Base-by-base conservation (phyloP, 2,329 filamentous ascomycete genomes). In the Neoarthrinium moseri region DNA sequence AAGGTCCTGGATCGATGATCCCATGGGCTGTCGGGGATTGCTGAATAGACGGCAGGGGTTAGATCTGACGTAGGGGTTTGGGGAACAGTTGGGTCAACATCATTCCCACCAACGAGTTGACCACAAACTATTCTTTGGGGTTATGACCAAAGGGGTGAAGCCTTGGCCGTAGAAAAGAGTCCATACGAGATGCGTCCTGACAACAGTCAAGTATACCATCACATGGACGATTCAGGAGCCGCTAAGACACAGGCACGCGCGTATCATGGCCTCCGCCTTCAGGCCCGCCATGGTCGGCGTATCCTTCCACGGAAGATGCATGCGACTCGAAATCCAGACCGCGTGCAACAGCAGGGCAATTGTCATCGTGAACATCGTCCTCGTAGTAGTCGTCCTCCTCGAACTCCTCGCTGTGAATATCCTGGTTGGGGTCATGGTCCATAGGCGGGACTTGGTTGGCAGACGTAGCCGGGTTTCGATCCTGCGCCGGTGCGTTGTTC, bases 351-450 rank as follows among this genome's bases (percentile, higher is more conserved):
- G 56, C 47, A 13, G 56, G 51, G 37, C 60, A 52, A 13, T 58
- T 51, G 15, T 61, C 58, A 11, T 65, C 61, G 30, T 44, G 45
- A 24, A 57, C 53, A 4, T 63, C 62, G 12, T 69, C 67, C 23
- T 64, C 65, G 42, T 67, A 67, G n/a, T 63, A 63, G 21, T 66
- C 66, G 21, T 72, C 71, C 6, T 58, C 59, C 23, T 71, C 67
- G 8, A 64, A 67, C 3, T 64, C 67, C 24, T 70, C 67, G 41
- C 64, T 61, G 10, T 61, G 62, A 6, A 46, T 47, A 6, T 61
- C 61, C 37, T 58, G 53, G 23, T 51, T 52, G 13, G 32, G 27
- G 6, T 45, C 42, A 21, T 46, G 15, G 20, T 24, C 38, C 43
- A 46, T 38, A 5, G 56, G 51, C 30, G 50, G 53, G 17, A 54